phyloP scores from a whole-genome alignment of 2,329 filamentous ascomycete species.

The Colletotrichum salicis region DNA sequence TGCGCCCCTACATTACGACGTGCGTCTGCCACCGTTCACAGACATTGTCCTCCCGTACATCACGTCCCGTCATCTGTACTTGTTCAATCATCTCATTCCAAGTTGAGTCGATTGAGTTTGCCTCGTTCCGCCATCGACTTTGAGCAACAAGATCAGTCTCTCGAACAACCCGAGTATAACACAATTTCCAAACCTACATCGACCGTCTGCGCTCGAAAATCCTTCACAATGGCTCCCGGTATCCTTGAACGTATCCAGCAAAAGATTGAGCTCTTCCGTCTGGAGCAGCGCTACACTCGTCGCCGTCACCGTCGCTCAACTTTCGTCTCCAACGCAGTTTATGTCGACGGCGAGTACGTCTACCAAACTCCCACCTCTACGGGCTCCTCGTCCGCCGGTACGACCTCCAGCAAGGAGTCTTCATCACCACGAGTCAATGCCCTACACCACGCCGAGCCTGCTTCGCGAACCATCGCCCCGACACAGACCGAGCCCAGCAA shows the following conservation, averaged over 20 bases:
- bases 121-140: constrained; percentile 1
- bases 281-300: constrained; percentile 94
- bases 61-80: constrained; percentile 7
- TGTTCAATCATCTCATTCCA: not conserved
- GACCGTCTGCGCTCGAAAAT: not conserved
- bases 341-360: constrained; percentile 96
- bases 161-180: not conserved
- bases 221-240: constrained; percentile 56
- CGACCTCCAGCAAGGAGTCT: constrained; percentile 44
- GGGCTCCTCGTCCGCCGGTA: constrained; percentile 63
- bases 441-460: constrained; percentile 48
- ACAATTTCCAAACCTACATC: not conserved
- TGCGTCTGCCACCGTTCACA: constrained; percentile 3
- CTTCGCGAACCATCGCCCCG: constrained; percentile 38
- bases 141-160: not conserved
- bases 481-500: constrained; percentile 47
- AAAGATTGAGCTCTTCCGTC: constrained; percentile 89
- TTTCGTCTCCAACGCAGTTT: constrained; percentile 88
- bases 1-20: constrained; percentile 13
- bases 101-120: constrained; percentile 13
- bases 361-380: constrained; percentile 74
- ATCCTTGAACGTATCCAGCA: constrained; percentile 70
- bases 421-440: constrained; percentile 46
- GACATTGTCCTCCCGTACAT: not conserved
- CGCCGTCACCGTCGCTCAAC: constrained; percentile 87